Percentiles rank a stretch among this genome's conserved stretches.
Evolutionary conservation across 805 yeast species (phyloP).

Genomic region (Wickerhamomyces strasburgensis): DNA sequence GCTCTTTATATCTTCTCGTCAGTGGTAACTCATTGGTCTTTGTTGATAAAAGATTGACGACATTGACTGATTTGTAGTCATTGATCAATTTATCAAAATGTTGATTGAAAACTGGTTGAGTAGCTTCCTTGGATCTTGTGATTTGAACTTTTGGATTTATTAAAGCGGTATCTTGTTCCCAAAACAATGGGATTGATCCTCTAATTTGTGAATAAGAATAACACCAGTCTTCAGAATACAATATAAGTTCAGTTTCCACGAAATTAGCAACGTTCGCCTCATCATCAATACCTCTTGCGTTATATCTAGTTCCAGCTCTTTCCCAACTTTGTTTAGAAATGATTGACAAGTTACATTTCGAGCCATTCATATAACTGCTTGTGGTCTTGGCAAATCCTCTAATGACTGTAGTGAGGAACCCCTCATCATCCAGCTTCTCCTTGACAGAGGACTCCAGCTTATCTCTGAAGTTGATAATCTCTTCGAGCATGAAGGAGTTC

Average conservation of each 20-base stretch:
- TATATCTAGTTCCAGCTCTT: conserved; percentile 94
- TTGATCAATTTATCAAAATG: conserved; percentile 70
- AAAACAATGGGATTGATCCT: conserved; percentile 93
- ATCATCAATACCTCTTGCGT: conserved; percentile 94
- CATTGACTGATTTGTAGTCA: conserved; percentile 83
- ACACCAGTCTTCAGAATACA: conserved; percentile 47
- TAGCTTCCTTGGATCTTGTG: conserved; percentile 86
- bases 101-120: conserved; percentile 81
- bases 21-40: conserved; percentile 74
- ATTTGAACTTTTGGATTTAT: conserved; percentile 87
- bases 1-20: conserved; percentile 58
- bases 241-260: conserved; percentile 86
- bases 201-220: conserved; percentile 86
- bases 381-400: conserved; percentile 91
- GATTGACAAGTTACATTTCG: conserved; percentile 55
- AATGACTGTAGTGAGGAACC: conserved; percentile 85
- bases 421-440: conserved; percentile 61
- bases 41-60: conserved; percentile 80
- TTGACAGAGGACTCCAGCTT: conserved; percentile 60
- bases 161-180: conserved; percentile 95
- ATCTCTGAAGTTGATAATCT: conserved; percentile 67
- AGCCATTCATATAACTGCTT: conserved; percentile 32
- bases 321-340: conserved; percentile 95
- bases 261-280: conserved; percentile 94
- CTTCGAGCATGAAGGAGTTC: conserved; percentile 32